Conservation (phyloP, 176 grass and related monocot genomes). For the Oryza longistaminata region DNA sequence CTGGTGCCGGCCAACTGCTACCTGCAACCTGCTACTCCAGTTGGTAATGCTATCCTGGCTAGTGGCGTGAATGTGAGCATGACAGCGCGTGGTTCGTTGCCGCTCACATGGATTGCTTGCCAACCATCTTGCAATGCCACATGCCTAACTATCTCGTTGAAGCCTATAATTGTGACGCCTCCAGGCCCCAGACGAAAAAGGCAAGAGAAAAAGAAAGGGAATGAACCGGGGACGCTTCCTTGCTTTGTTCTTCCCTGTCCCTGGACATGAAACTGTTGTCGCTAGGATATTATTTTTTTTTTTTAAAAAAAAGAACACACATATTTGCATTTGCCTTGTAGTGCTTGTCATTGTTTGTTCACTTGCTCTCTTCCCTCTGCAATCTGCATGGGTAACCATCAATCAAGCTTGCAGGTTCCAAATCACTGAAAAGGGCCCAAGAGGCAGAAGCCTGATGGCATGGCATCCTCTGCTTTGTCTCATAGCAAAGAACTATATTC, state of each 20-base stretch:
- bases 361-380: too few species aligned
- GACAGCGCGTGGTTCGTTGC: not conserved
- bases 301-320: not conserved
- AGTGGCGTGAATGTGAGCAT: not conserved
- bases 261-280: not conserved
- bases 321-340: not conserved
- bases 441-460: not conserved
- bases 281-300: not conserved
- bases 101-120: constrained; percentile 30
- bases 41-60: not conserved
- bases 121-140: not conserved
- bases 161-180: not conserved
- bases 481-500: not conserved
- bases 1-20: constrained; percentile 4
- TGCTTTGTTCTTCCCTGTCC: not conserved
- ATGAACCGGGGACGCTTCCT: not conserved
- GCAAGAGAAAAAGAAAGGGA: not conserved
- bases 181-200: not conserved
- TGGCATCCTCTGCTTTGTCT: not conserved
- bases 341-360: not conserved
- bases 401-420: not conserved
- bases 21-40: not conserved
- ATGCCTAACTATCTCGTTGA: constrained; percentile 15
- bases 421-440: not conserved
- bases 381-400: not conserved